Base-by-base conservation (phyloP, 2,329 filamentous ascomycete genomes). In the Arthrobotrys entomopaga region DNA sequence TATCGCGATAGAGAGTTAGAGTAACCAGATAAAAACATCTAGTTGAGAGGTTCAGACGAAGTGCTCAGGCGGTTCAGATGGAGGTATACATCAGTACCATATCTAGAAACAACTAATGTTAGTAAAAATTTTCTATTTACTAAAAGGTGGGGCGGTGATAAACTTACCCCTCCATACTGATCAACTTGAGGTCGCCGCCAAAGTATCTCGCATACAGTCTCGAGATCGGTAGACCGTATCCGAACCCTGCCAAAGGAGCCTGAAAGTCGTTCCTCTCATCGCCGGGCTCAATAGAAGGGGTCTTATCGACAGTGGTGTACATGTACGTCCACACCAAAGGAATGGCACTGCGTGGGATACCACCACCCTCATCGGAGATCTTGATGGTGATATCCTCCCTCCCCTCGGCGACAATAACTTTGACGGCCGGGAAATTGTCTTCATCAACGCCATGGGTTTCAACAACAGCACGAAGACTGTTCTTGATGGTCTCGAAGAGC, bases 241-340 rank as follows among this genome's bases (percentile, higher is more conserved):
- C 95, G 80, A 98, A 99, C 1, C 95, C 95, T 76, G 95, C 95
- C 95, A 99, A 98, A 1, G 95, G 95, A 11, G 95, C 95, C 82
- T 99, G 98, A 85, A 99, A 99, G 82, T 99, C 95, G 83, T 90
- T 97, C 84, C 98, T 96, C 83, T 99, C 94, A 82, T 98, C 99
- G 81, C 98, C 94, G 0, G 95, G 95, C 80, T 99, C 95, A 76
- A 99, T 84, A 80, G 89, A 96, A 13, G 95, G 95, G 20, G 95
- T 98, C 78, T 93, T 89, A 82, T 98, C 95, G 77, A 99, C 95
- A 1, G 95, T 99, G 40, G 95, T 99, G 82, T 99, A 99, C 95
- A 98, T 99, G 82, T 99, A 99, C 11, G 95, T 99, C 95, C 95
- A 99, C n/a, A 98, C 95, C 13, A 99, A 86, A 3, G 95, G 95